These are phyloP conservation scores for Aspergillus pseudonomiae DNA, from an alignment of 2,329 filamentous ascomycete genomes.

Conservation along the genomic window DNA sequence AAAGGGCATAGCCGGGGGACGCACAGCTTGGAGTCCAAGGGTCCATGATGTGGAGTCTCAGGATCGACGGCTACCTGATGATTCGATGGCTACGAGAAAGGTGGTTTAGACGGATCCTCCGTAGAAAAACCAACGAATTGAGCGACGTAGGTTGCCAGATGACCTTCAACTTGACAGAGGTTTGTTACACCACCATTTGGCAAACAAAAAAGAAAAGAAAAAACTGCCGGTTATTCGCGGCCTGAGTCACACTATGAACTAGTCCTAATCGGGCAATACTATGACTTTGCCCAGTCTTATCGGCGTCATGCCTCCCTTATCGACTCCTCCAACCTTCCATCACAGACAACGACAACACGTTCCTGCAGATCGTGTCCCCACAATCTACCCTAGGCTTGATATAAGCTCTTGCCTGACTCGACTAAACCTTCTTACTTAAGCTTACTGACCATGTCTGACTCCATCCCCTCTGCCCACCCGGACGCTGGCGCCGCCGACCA, in stretches of 20 bases:
- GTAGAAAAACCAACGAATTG: neutral
- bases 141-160: neutral
- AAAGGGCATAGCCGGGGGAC: slow-evolving; percentile 5
- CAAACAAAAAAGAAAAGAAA: neutral
- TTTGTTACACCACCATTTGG: neutral
- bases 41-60: slow-evolving; percentile 14
- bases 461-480: slow-evolving; percentile 43
- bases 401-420: neutral
- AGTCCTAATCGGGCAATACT: neutral
- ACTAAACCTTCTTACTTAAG: neutral
- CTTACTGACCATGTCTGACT: slow-evolving; percentile 45
- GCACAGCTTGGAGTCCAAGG: slow-evolving; percentile 23
- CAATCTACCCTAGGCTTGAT: neutral
- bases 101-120: neutral
- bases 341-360: neutral
- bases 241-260: slow-evolving; percentile 17
- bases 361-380: neutral
- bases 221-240: slow-evolving; percentile 21
- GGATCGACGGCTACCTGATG: slow-evolving; percentile 8
- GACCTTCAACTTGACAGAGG: neutral
- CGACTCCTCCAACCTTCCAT: neutral
- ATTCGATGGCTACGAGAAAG: neutral
- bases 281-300: too few relatives aligned
- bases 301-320: neutral
- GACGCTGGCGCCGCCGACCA: slow-evolving; percentile 38